Conservation (phyloP, 2,329 filamentous ascomycete genomes). For the Cercospora sp. region DNA sequence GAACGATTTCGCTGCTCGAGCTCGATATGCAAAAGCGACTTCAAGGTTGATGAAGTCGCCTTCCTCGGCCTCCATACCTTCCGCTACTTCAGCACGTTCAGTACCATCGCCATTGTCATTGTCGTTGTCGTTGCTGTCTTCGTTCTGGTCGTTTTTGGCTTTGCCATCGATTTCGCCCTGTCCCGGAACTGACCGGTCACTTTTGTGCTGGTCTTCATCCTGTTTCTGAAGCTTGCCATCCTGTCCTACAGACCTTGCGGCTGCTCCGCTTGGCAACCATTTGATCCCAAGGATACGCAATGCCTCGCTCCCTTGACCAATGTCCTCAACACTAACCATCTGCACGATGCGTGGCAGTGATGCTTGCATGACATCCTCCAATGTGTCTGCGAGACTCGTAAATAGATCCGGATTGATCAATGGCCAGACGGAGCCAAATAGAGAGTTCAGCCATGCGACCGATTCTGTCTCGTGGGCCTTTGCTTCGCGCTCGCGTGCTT, state of each 20-base stretch:
- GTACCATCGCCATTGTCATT: constrained; percentile 36
- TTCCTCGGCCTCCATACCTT: constrained; percentile 73
- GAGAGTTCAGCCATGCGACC: constrained; percentile 69
- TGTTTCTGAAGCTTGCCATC: constrained; percentile 57
- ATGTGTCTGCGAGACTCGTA: constrained; percentile 64
- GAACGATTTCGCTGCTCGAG: constrained; percentile 59
- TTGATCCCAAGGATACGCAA: constrained; percentile 69
- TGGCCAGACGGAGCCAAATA: constrained; percentile 69
- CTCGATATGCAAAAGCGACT: constrained; percentile 70
- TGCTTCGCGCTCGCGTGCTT: constrained; percentile 52
- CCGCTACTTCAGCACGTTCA: constrained; percentile 40
- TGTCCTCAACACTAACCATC: constrained; percentile 74
- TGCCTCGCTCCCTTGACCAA: constrained; percentile 72
- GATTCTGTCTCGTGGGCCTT: constrained; percentile 61
- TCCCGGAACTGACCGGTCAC: constrained; percentile 53
- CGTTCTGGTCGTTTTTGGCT: constrained; percentile 37
- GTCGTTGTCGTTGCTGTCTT: constrained; percentile 35
- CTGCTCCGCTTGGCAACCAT: constrained; percentile 71
- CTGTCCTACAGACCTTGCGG: constrained; percentile 59
- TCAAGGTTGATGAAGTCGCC: constrained; percentile 78
- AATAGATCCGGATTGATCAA: constrained; percentile 76
- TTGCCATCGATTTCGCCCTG: constrained; percentile 44
- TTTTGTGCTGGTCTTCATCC: constrained; percentile 46
- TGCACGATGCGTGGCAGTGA: constrained; percentile 67
- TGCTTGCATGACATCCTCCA: constrained; percentile 80